These are phyloP conservation scores for Artemisia tridentata DNA, from an alignment of 129 eudicot species.

Conservation along the genomic window DNA sequence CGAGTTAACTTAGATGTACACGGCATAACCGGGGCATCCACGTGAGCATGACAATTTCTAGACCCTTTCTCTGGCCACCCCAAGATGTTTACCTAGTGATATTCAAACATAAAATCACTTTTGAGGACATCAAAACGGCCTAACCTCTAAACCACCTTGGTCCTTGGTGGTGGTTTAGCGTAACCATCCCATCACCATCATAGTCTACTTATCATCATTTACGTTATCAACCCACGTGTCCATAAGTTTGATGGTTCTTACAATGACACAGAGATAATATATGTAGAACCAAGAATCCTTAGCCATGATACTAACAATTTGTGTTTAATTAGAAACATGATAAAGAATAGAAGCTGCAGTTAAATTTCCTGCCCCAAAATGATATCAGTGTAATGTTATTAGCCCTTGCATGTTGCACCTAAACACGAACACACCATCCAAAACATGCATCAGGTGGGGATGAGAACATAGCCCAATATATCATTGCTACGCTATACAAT, in stretches of 20 bases:
- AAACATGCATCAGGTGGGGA: neutral
- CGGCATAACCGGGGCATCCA: too few relatives aligned
- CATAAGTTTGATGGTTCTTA: neutral
- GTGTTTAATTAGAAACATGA: neutral
- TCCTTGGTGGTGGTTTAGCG: too few relatives aligned
- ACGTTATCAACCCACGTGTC: neutral
- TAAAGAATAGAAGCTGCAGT: neutral
- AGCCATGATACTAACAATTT: neutral
- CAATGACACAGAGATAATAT: neutral
- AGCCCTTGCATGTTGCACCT: neutral
- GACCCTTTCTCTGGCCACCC: too few relatives aligned
- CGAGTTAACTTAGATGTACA: too few relatives aligned
- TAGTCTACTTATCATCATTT: neutral
- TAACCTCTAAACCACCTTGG: too few relatives aligned
- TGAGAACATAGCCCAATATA: conserved; percentile 1
- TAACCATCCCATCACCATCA: neutral
- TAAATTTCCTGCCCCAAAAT: neutral
- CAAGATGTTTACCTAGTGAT: too few relatives aligned
- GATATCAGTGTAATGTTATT: neutral
- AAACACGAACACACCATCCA: neutral
- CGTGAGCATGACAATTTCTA: too few relatives aligned
- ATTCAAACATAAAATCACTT: too few relatives aligned
- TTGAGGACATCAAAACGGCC: too few relatives aligned
- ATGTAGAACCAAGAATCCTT: neutral
- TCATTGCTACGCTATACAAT: neutral